Evolutionary conservation across 257 asterid genomes (phyloP), one percentile per base, ranked within the genome.

Genomic region (Nicotiana noctiflora): DNA sequence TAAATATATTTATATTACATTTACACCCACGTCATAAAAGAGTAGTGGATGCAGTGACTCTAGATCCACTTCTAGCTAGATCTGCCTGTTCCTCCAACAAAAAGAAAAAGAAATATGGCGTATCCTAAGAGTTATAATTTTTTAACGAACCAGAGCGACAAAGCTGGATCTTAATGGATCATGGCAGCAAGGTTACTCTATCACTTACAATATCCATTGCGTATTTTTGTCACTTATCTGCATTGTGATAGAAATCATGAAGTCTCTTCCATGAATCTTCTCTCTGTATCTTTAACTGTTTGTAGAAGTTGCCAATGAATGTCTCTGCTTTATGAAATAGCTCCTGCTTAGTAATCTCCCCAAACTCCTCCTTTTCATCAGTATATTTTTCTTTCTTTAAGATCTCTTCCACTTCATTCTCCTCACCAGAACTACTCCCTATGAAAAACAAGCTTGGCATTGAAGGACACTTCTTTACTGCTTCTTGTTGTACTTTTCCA

Each of bases 211-310:
- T 6, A 34, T 34, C 44, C 44, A 6, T 34, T 2, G 2, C 2
- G 44, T 34, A 34, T 6, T 34, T 34, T 34, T 34, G 44, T 34
- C 44, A 34, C 8, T 34, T 34, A 34, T 56, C 57, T 68, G 56
- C 3, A 57, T 88, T 64, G 0, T 88, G 88, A 78, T 79, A 87
- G 37, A 85, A 27, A 61, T 75, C 81, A 64, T 88, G 86, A 59
- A 82, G 85, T 14, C 86, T 87, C 40, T 84, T 85, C 90, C 88
- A 81, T 0, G 94, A 89, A 4, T 89, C 88, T 75, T 90, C 89
- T 72, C 95, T 90, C 81, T 92, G 95, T 85, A 90, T 88, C 87
- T 87, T 92, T 84, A 90, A 55, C 55, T 92, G 89, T 77, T 86
- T 83, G 78, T 92, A 89, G 79, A 92, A 92, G 82, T 90, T 76